Conservation (phyloP, 2,329 filamentous ascomycete species). For the Didymella sp. region DNA sequence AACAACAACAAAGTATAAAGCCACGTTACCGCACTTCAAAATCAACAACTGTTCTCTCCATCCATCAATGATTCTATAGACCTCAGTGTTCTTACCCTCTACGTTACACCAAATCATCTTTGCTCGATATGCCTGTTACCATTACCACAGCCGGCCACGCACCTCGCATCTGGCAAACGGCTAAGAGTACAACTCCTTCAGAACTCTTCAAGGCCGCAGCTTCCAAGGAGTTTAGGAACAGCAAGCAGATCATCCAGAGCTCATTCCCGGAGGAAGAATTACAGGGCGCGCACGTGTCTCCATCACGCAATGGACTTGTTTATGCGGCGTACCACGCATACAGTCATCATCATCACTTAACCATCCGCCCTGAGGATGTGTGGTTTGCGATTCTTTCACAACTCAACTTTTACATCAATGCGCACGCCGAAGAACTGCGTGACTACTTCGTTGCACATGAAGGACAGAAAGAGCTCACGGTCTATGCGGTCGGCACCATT, state of each 20-base stretch:
- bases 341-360: constrained; percentile 29
- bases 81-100: background rate
- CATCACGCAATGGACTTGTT: constrained; percentile 29
- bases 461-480: constrained; percentile 26
- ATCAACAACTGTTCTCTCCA: background rate
- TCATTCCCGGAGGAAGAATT: constrained; percentile 15
- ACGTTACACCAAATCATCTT: background rate
- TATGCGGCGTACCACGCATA: constrained; percentile 26
- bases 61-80: background rate
- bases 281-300: background rate
- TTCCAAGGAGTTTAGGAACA: background rate
- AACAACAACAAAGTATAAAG: background rate
- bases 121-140: constrained; percentile 21
- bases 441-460: constrained; percentile 45
- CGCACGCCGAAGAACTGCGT: constrained; percentile 31
- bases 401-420: constrained; percentile 36
- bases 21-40: background rate
- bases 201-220: background rate
- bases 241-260: constrained; percentile 18
- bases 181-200: background rate
- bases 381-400: constrained; percentile 38
- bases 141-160: constrained; percentile 16
- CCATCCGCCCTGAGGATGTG: constrained; percentile 36
- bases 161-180: constrained; percentile 1
- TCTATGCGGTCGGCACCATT: constrained; percentile 16